Base-by-base conservation (phyloP, 306 rosid genomes). In the Cicer cuneatum region DNA sequence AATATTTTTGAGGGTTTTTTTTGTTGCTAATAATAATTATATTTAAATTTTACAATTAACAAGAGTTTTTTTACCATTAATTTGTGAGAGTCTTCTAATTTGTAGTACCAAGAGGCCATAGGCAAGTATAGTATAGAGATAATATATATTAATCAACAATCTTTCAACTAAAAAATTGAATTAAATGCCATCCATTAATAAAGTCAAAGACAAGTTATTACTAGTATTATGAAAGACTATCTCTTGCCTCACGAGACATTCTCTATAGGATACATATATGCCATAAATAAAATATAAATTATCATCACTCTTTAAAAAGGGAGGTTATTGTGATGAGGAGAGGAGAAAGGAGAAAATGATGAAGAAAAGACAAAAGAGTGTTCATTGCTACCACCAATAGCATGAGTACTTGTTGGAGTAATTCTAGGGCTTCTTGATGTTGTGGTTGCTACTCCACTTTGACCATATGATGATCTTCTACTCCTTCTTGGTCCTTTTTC, bases 401-500 rank as follows among this genome's bases (percentile, higher is more conserved):
- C 42, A 57, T 69, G 73, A 35, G 53, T 16, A 7, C 64, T 75
- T 51, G 45, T 64, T 40, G 66, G 80, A 21, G 54, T 3, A 0
- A 66, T 42, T n/a, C 1, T 21, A 46, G 75, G 81, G 15, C 43
- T 77, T 68, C 15, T 40, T 58, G 81, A 38, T 58, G 38, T 69
- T 37, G 81, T 9, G 4, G n/a, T 67, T 76, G 51, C 13, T 8
- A 45, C 71, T 2, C 69, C 69, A 35, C 67, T 12, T 10, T 67
- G 75, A 45, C 35, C 69, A 76, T 77, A 49, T 49, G 74, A 37
- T 54, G 74, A 37, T 54, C 8, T 77, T 58, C 52, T 38, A 8
- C 70, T 77, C 5, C 18, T 77, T 8, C 70, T 77, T 47, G 81
- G 71, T 56, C 81, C 81, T 47, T 77, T 77, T 10, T 77, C 81